Conservation (phyloP, 768 basidiomycete genomes). For the Tulasnella sp. region DNA sequence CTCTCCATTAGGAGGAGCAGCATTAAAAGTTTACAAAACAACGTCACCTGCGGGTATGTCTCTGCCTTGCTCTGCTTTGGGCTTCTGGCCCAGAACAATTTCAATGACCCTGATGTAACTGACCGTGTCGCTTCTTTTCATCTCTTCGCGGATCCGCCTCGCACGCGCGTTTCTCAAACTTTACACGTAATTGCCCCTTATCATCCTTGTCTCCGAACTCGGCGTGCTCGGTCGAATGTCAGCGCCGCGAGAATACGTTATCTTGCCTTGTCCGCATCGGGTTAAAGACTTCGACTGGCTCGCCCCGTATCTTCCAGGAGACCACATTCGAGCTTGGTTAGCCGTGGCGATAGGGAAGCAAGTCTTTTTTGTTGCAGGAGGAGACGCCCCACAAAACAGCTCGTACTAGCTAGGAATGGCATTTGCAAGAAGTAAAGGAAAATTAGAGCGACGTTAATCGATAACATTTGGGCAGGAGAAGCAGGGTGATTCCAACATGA, state of each 20-base stretch:
- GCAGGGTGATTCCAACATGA: background rate
- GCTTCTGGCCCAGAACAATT: background rate
- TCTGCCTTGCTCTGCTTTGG: background rate
- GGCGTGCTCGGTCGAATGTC: conserved; percentile 18
- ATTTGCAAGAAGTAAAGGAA: conserved; percentile 31
- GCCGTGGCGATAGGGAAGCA: conserved; percentile 54
- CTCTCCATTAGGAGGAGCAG: conserved; percentile 47
- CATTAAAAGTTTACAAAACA: conserved; percentile 57
- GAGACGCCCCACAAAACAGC: background rate
- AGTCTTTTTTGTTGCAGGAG: conserved; percentile 31
- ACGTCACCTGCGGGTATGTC: conserved; percentile 39
- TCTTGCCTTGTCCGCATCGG: conserved; percentile 51
- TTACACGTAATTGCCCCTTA: background rate
- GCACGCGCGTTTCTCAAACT: background rate
- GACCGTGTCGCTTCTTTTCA: background rate
- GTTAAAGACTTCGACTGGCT: conserved; percentile 73
- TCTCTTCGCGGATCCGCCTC: background rate
- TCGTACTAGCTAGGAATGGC: conserved; percentile 41
- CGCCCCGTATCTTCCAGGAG: conserved; percentile 28
- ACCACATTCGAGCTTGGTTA: conserved; percentile 41
- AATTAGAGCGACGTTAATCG: conserved; percentile 16
- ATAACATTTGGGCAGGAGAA: background rate
- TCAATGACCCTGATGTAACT: background rate
- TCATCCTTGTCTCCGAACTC: background rate
- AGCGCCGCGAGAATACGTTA: conserved; percentile 45